These are phyloP conservation scores for Plicaturopsis crispa DNA, from an alignment of 768 basidiomycete species.

Conservation along the genomic window DNA sequence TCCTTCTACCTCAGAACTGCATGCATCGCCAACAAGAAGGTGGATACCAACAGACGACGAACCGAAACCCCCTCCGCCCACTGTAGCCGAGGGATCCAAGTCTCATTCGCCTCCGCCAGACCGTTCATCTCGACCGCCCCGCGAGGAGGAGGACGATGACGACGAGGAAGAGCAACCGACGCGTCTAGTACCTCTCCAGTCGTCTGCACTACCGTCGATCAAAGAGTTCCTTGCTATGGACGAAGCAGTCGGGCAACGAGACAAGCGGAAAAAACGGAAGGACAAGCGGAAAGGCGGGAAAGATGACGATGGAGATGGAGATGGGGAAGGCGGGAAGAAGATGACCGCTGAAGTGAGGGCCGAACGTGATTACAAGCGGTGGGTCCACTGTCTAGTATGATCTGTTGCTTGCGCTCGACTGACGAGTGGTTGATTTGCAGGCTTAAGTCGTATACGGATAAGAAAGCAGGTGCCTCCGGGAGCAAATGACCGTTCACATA, in stretches of 20 bases:
- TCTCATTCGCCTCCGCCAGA: conserved; percentile 7
- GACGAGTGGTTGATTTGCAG: conserved; percentile 3
- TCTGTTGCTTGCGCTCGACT: background rate
- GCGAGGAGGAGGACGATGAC: conserved; percentile 30
- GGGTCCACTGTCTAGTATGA: conserved; percentile 11
- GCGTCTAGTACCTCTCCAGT: conserved; percentile 66
- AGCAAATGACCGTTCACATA: background rate
- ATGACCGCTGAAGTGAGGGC: conserved; percentile 36
- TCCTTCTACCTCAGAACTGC: conserved; percentile 6
- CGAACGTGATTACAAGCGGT: conserved; percentile 55
- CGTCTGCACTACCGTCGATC: conserved; percentile 80
- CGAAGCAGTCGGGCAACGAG: conserved; percentile 50
- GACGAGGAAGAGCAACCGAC: conserved; percentile 36
- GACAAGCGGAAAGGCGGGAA: conserved; percentile 58
- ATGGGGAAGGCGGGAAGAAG: conserved; percentile 27
- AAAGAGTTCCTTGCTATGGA: conserved; percentile 77
- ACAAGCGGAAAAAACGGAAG: conserved; percentile 68
- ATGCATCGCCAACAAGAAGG: conserved; percentile 12
- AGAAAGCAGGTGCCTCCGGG: conserved; percentile 11
- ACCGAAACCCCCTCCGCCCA: conserved; percentile 12
- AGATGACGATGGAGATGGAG: conserved; percentile 23
- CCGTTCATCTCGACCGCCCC: conserved; percentile 6
- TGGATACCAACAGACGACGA: conserved; percentile 43
- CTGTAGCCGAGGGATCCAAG: conserved; percentile 7
- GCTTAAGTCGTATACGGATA: conserved; percentile 23